These are phyloP conservation scores for Atkinsonella hypoxylon DNA, from an alignment of 2,329 filamentous ascomycete species.

Conservation along the genomic window DNA sequence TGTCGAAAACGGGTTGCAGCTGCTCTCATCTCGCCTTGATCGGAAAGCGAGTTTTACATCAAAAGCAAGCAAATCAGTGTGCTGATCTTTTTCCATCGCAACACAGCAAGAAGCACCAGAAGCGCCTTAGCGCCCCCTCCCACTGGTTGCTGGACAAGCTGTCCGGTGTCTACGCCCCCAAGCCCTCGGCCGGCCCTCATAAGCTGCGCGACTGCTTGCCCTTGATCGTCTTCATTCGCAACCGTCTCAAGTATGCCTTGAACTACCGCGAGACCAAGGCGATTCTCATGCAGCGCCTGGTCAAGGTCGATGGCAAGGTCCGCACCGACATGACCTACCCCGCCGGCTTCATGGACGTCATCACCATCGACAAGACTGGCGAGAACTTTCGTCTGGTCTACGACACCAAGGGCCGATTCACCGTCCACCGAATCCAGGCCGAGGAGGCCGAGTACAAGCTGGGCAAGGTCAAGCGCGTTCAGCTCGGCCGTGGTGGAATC, in stretches of 20 bases:
- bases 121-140: conserved; percentile 96
- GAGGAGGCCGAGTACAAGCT: conserved; percentile 99
- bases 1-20: too few relatives aligned
- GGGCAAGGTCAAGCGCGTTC: conserved; percentile 99
- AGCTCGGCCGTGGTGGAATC: conserved; percentile 98
- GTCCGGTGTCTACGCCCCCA: conserved; percentile 73
- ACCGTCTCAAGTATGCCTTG: conserved; percentile 98
- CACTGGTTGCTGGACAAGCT: conserved; percentile 99
- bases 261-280: conserved; percentile 96
- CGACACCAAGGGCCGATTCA: conserved; percentile 99
- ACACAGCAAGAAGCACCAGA: conserved; percentile 94
- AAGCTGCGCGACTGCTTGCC: conserved; percentile 99
- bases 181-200: conserved; percentile 77
- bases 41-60: not conserved
- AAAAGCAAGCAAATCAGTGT: not conserved
- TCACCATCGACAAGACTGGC: conserved; percentile 98
- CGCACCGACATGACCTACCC: conserved; percentile 98
- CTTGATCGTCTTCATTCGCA: conserved; percentile 94
- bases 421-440: conserved; percentile 95
- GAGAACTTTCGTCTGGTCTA: conserved; percentile 99
- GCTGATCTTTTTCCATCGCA: conserved; percentile 1
- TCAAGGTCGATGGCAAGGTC: conserved; percentile 99
- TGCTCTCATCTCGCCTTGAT: not conserved
- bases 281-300: conserved; percentile 98
- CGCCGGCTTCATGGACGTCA: conserved; percentile 98